Evolutionary conservation across 305 asterid species (phyloP).

Genomic region (Caryopteris hybrid): DNA sequence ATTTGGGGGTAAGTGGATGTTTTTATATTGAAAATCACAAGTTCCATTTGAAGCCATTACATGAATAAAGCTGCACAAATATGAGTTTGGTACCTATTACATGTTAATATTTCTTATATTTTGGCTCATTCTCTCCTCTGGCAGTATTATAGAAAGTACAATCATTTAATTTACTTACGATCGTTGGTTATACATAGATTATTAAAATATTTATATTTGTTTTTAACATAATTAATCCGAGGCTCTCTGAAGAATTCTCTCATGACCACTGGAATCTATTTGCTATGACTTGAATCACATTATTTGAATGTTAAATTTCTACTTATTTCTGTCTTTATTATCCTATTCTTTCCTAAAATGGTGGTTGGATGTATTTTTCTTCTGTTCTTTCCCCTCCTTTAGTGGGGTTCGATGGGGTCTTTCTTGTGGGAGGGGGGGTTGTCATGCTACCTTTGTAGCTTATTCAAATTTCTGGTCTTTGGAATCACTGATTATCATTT

Average conservation of each 20-base stretch:
- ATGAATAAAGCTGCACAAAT: not conserved
- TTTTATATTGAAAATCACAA: not conserved
- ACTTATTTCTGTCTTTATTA: not conserved
- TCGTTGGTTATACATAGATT: not conserved
- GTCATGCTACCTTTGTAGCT: not conserved
- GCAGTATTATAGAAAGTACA: not conserved
- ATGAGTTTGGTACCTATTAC: not conserved
- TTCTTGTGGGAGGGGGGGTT: not conserved
- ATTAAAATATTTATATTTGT: no score
- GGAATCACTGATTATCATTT: conserved; percentile 14
- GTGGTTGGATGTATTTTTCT: not conserved
- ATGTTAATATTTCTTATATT: not conserved
- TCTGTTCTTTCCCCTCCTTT: no score
- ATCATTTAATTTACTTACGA: not conserved
- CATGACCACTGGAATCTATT: not conserved
- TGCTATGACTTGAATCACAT: not conserved
- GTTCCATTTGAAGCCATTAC: not conserved
- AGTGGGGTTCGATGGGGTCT: not conserved
- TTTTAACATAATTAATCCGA: no score
- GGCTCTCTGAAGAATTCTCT: not conserved
- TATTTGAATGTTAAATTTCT: not conserved
- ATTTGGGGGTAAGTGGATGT: conserved; percentile 51
- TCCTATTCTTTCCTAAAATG: not conserved
- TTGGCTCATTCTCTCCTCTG: not conserved
- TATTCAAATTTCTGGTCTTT: conserved; percentile 10